These are phyloP conservation scores for Triticum aestivum DNA, from an alignment of 176 grass and related monocot genomes.

Conservation along the genomic window DNA sequence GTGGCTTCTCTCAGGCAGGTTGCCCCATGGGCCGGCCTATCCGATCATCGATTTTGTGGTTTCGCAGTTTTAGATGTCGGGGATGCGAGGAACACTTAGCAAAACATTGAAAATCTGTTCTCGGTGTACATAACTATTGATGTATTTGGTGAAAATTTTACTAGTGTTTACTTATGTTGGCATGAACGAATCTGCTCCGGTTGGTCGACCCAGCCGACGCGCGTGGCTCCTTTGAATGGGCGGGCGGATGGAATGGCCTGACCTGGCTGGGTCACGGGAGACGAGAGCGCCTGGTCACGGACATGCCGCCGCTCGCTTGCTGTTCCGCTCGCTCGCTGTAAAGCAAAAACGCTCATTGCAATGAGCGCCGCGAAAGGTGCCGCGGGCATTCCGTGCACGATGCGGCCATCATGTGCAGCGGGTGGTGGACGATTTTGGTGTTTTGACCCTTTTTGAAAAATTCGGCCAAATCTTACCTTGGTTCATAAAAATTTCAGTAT, in stretches of 20 bases:
- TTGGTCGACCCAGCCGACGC: neutral
- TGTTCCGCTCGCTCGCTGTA: neutral
- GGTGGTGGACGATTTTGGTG: too few species aligned
- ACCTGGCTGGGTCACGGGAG: neutral
- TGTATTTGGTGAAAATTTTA: neutral
- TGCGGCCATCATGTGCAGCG: too few species aligned
- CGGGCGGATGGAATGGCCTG: neutral
- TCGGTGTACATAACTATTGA: slow-evolving; percentile 32
- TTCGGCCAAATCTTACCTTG: too few species aligned
- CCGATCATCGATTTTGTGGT: neutral
- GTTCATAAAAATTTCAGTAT: too few species aligned
- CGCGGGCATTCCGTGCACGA: too few species aligned
- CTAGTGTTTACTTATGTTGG: neutral
- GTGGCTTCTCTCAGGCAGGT: slow-evolving; percentile 18
- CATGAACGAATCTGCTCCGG: too few species aligned
- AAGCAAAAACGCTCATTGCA: neutral
- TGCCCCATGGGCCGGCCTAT: slow-evolving; percentile 11
- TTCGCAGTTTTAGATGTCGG: neutral
- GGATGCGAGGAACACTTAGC: neutral
- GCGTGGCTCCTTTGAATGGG: neutral
- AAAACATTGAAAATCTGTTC: neutral
- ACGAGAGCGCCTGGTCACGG: neutral
- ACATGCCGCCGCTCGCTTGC: neutral
- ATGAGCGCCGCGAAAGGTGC: neutral
- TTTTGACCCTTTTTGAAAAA: too few species aligned